Evolutionary conservation across 345 rosid species (phyloP).

Genomic region (Firmiana major): DNA sequence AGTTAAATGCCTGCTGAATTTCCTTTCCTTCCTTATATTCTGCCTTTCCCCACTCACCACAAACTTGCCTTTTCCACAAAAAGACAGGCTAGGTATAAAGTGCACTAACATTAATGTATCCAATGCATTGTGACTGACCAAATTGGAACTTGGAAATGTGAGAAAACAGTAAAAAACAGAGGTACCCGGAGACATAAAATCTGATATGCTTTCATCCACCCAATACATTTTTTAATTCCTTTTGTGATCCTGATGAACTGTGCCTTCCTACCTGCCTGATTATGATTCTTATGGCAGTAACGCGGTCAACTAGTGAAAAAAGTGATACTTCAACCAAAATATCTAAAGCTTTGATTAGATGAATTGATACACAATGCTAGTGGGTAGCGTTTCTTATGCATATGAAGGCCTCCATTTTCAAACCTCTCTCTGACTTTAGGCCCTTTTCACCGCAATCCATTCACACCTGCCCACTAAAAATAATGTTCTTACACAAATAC

Average conservation of each 20-base stretch:
- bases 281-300: neutral
- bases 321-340: neutral
- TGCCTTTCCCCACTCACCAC: neutral
- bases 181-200: neutral
- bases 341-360: neutral
- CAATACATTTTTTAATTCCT: neutral
- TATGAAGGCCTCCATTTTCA: neutral
- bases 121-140: neutral
- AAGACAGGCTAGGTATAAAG: neutral
- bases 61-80: neutral
- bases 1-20: neutral
- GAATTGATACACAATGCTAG: neutral
- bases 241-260: neutral
- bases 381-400: neutral
- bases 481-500: neutral
- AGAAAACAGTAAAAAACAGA: neutral
- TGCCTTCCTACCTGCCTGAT: neutral
- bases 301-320: neutral
- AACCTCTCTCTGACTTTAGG: neutral
- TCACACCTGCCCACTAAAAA: neutral
- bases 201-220: neutral
- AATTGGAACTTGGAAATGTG: neutral
- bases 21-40: neutral
- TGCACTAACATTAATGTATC: neutral
- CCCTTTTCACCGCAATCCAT: neutral